Conservation (phyloP, 257 asterid genomes). For the Mentha longifolia region DNA sequence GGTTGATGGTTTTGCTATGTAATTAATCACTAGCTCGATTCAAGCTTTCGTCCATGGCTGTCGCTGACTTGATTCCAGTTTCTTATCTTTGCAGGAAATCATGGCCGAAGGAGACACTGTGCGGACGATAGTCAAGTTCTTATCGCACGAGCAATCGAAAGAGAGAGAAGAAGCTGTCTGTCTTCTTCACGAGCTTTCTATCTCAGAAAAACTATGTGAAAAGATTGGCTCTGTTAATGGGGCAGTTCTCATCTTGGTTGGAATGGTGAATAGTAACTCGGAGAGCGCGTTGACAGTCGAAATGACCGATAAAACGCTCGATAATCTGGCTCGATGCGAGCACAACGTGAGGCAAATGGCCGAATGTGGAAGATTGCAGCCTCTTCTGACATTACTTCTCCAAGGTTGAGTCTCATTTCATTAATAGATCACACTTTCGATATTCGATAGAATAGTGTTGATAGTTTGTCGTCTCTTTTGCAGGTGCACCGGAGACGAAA, state of each 20-base stretch:
- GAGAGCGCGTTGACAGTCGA: constrained; percentile 72
- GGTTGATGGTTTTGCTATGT: constrained; percentile 52
- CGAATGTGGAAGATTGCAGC: constrained; percentile 79
- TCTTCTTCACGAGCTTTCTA: constrained; percentile 80
- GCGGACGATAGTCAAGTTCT: constrained; percentile 73
- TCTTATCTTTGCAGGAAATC: constrained; percentile 62
- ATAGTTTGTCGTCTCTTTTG: constrained; percentile 19
- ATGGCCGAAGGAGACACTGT: constrained; percentile 88
- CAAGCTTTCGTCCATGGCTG: constrained; percentile 13
- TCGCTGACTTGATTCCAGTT: constrained; percentile 16
- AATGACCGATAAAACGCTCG: constrained; percentile 79
- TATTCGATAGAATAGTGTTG: background rate
- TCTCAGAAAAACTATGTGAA: constrained; percentile 64
- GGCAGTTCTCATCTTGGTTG: constrained; percentile 83
- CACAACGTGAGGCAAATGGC: constrained; percentile 95
- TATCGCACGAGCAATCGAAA: constrained; percentile 69
- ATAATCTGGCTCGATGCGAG: constrained; percentile 79
- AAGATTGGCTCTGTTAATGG: constrained; percentile 84
- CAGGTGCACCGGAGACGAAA: constrained; percentile 87
- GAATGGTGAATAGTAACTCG: constrained; percentile 92
- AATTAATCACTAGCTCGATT: background rate
- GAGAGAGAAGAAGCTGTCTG: constrained; percentile 90
- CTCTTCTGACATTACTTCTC: constrained; percentile 75
- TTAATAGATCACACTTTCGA: too few relatives aligned
- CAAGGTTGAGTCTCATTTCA: constrained; percentile 56